These are phyloP conservation scores for Globisporangium solare DNA, from an alignment of 352 stramenopile species.

Conservation along the genomic window DNA sequence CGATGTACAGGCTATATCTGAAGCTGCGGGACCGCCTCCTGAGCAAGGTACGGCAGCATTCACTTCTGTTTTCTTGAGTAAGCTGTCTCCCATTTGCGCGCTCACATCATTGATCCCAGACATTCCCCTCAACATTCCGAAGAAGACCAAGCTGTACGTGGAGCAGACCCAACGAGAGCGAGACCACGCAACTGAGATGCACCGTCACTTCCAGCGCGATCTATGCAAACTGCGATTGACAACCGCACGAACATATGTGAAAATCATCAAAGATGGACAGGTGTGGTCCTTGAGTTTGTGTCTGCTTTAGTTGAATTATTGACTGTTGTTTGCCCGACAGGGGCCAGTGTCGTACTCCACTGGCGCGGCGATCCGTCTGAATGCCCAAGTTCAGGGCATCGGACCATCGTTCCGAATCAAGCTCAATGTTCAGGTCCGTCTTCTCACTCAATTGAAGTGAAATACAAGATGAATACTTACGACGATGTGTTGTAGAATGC, in stretches of 20 bases:
- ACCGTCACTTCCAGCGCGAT: constrained; percentile 89
- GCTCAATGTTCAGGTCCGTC: constrained; percentile 59
- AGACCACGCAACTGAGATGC: constrained; percentile 88
- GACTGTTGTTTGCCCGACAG: constrained; percentile 15
- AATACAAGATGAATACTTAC: neutral
- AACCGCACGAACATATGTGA: constrained; percentile 85
- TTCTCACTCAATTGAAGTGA: too few species aligned
- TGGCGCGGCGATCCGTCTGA: constrained; percentile 68
- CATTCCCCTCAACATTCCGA: constrained; percentile 89
- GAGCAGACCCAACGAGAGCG: constrained; percentile 90
- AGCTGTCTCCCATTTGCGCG: neutral
- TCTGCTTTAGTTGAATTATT: neutral
- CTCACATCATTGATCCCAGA: constrained; percentile 27
- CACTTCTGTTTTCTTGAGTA: neutral
- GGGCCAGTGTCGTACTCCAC: constrained; percentile 70
- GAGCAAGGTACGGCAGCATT: constrained; percentile 59
- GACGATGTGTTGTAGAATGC: constrained; percentile 38
- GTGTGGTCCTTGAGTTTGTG: constrained; percentile 14
- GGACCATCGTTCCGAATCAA: constrained; percentile 81
- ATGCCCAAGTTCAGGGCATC: constrained; percentile 79
- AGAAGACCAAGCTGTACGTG: constrained; percentile 94
- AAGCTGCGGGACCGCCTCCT: constrained; percentile 65
- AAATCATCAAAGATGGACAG: constrained; percentile 88
- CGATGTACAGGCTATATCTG: constrained; percentile 38
- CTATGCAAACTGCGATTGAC: constrained; percentile 87